Evolutionary conservation across 23 red algal genomes (phyloP), one percentile per base, ranked within the genome.

Genomic region (Gracilaria caudata): DNA sequence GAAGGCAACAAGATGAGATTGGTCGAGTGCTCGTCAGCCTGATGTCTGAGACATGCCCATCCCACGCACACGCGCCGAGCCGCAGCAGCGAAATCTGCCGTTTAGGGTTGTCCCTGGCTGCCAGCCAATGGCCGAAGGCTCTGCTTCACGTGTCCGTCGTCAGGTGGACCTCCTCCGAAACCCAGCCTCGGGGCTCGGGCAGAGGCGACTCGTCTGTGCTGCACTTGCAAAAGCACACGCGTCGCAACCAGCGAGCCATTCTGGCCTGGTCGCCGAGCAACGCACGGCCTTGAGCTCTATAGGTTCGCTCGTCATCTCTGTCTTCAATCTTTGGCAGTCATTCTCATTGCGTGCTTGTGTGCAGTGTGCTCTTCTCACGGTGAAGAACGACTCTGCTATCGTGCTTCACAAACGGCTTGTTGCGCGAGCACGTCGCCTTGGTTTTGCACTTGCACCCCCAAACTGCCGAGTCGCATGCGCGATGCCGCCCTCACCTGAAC

Each of bases 101-200:
- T 66, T 66, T 66, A 66, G 61, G 61, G 61, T 66, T 66, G 61
- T 8, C 2, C 2, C 6, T 17, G 61, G 30, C 30, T 9, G 61
- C 61, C 30, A 37, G 61, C 61, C 61, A 66, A 66, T 66, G 9
- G 29, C 61, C 2, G 9, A 14, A 7, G 4, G 1, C 9, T 37
- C 61, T 0, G 13, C 28, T 16, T 7, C 3, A 37, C 61, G 61
- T 37, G 61, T 37, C 8, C 30, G 61, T 2, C 61, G 7, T 35
- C 61, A 66, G 36, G 61, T 66, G 61, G 61, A 66, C 61, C 61
- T 66, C 61, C 61, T 66, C 61, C 61, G 8, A 66, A 4, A 1
- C 49, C 43, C n/a, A n/a, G n/a, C n/a, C n/a, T n/a, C n/a, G n/a
- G n/a, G n/a, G n/a, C n/a, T n/a, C n/a, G n/a, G n/a, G n/a, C n/a